These are phyloP conservation scores for Garcia nutans DNA, from an alignment of 345 rosid genomes.

Conservation along the genomic window DNA sequence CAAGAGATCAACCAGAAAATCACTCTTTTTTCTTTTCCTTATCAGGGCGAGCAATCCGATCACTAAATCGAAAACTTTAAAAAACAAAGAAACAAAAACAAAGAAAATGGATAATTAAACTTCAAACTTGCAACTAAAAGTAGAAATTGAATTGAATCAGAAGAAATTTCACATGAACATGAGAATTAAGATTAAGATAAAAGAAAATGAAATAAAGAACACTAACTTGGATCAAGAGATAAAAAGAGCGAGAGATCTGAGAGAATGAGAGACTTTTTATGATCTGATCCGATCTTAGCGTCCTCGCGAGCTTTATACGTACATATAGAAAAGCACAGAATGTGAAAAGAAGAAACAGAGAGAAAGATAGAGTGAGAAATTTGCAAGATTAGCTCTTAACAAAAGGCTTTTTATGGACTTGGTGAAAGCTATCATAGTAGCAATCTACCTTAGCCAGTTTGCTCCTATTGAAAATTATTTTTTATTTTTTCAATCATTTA, in stretches of 20 bases:
- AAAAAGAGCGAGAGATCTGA: slow-evolving; percentile 8
- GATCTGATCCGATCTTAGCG: slow-evolving; percentile 15
- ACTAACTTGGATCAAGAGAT: not conserved
- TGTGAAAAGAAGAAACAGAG: not conserved
- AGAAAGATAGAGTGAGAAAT: not conserved
- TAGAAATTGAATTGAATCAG: too few relatives aligned
- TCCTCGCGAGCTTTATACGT: not conserved
- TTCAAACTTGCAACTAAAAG: too few relatives aligned
- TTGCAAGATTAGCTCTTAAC: not conserved
- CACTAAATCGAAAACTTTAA: too few relatives aligned
- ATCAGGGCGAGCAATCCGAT: not conserved
- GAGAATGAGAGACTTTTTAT: not conserved
- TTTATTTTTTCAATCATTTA: too few relatives aligned
- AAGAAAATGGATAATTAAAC: not conserved
- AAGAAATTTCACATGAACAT: not conserved
- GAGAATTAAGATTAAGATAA: not conserved
- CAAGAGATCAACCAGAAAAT: not conserved
- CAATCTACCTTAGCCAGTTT: too few relatives aligned
- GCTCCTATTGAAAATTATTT: too few relatives aligned
- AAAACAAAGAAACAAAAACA: too few relatives aligned
- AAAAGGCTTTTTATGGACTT: not conserved
- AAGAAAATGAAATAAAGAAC: not conserved
- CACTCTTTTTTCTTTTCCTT: not conserved
- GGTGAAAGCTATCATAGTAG: too few relatives aligned
- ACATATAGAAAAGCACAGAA: not conserved